Base-by-base conservation (phyloP, 768 basidiomycete species). In the Infundibulicybe gibba region DNA sequence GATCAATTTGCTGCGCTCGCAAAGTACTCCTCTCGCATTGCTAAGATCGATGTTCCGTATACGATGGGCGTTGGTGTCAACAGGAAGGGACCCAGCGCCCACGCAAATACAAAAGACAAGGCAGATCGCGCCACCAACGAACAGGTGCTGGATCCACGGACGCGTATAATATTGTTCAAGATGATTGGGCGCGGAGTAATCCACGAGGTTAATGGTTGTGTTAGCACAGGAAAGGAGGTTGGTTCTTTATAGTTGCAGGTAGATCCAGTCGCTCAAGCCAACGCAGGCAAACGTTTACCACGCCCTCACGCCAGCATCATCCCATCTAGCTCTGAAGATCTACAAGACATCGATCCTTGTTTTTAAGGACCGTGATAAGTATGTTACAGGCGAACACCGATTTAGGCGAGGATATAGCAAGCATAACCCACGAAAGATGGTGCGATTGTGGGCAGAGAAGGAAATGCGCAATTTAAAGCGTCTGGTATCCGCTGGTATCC, bases 181-280 rank as follows among this genome's bases (percentile, higher is more conserved):
- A 93, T 98, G 88, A 90, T 97, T 46, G 90, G 92, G 3, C 74
- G 94, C 43, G 94, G 85, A 0, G 60, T 98, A 13, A 79, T 99
- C 12, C 81, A 87, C 45, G 87, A 92, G 62, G 84, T 99, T 40
- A 95, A 97, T 54, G 93, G 94, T 2, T 98, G 97, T 66, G 84
- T 99, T 37, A 94, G 90, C 58, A 97, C 97, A 0, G 97, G 97
- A 21, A 99, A 99, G 76, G 97, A 99, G 80, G 94, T 90, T 45
- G 15, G 76, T 54, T 6, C 6, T 35, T 13, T n/a, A 32, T 16
- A 17, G 21, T 48, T 49, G 42, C 42, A 43, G 34, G 30, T 21
- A 21, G 21, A 41, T n/a, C 15, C n/a, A 19, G 43, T 45, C 25
- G 32, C 35, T 49, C 32, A 37, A 11, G 21, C 17, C 25, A 13